Percentiles rank a stretch among this genome's conserved stretches.
These are phyloP conservation scores for Trichoderma asperelloides DNA, from an alignment of 495 filamentous ascomycete genomes.

Conservation along the genomic window DNA sequence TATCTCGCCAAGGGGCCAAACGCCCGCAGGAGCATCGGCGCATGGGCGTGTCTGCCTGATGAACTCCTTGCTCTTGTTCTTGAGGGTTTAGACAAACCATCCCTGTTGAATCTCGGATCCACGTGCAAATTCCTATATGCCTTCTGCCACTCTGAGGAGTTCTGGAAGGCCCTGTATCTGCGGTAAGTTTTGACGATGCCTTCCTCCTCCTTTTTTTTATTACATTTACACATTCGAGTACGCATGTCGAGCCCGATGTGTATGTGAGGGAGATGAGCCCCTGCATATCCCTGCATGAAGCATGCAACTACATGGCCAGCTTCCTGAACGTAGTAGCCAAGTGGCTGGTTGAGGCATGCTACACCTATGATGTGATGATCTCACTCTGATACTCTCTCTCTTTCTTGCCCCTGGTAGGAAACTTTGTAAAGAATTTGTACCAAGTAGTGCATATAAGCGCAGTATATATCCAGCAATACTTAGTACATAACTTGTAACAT, in stretches of 20 bases:
- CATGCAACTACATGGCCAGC: no score
- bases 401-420: no score
- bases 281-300: no score
- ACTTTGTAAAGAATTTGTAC: no score
- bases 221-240: background rate
- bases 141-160: constrained; percentile 73
- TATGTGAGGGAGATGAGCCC: background rate
- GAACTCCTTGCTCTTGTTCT: constrained; percentile 70
- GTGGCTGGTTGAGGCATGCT: no score
- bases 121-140: constrained; percentile 88
- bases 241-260: no score
- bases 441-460: no score
- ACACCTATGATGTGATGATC: no score
- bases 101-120: constrained; percentile 58
- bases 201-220: background rate
- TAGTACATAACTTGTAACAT: no score
- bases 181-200: constrained; percentile 53
- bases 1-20: constrained; percentile 53
- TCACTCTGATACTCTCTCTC: no score
- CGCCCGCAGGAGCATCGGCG: constrained; percentile 55
- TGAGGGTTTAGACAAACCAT: constrained; percentile 59
- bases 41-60: constrained; percentile 61
- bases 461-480: no score
- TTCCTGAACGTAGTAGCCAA: no score
- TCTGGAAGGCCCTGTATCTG: constrained; percentile 84